Evolutionary conservation across 2,329 filamentous ascomycete genomes (phyloP).

Genomic region (Scedosporium aurantiacum): DNA sequence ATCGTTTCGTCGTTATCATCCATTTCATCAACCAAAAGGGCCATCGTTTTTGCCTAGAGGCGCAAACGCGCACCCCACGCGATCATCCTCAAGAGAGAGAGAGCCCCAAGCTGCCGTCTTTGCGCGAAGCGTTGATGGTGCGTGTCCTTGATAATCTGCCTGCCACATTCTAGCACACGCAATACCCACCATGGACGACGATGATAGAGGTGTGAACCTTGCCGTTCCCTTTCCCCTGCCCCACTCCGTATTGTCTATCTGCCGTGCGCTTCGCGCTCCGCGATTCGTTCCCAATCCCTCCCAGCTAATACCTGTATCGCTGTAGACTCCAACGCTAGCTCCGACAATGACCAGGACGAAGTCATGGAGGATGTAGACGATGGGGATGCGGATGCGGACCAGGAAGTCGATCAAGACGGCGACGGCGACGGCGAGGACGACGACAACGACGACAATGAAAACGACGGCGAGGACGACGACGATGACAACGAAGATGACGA

Average conservation of each 20-base stretch:
- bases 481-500: slow-evolving; percentile 21
- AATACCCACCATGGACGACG: slow-evolving; percentile 18
- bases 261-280: neutral
- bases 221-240: neutral
- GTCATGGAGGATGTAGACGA: slow-evolving; percentile 40
- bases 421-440: slow-evolving; percentile 25
- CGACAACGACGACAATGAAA: slow-evolving; percentile 23
- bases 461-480: slow-evolving; percentile 26
- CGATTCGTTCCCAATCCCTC: neutral
- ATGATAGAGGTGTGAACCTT: slow-evolving; percentile 13
- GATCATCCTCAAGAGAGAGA: no score
- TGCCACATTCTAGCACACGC: no score
- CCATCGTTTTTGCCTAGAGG: no score
- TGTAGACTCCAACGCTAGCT: slow-evolving; percentile 11
- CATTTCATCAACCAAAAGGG: no score
- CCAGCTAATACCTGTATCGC: neutral
- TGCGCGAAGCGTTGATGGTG: no score
- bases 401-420: slow-evolving; percentile 22
- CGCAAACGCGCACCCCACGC: no score
- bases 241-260: neutral
- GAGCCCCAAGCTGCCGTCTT: no score
- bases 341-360: slow-evolving; percentile 40
- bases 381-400: slow-evolving; percentile 21
- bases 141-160: no score
- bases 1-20: no score